phyloP scores from a whole-genome alignment of 2,329 filamentous ascomycete species.

The Fusarium sp. region DNA sequence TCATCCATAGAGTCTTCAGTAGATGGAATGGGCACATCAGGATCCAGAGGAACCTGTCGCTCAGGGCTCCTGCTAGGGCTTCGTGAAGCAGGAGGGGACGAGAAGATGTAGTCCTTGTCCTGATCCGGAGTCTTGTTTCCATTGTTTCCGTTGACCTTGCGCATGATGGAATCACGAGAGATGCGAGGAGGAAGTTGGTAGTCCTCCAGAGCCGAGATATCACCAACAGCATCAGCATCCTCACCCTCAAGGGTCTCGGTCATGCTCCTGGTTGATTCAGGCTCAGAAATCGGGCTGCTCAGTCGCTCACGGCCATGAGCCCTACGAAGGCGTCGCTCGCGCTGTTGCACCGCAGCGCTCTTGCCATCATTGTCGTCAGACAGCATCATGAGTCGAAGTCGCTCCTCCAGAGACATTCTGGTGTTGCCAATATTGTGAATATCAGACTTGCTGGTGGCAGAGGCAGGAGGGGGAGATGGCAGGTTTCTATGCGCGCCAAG shows the following conservation, averaged over 20 bases:
- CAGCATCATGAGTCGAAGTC: constrained; percentile 87
- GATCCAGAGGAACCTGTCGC: constrained; percentile 71
- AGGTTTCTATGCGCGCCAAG: constrained; percentile 71
- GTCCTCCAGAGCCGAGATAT: constrained; percentile 66
- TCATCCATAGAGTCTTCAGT: constrained; percentile 72
- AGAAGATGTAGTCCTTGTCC: constrained; percentile 70
- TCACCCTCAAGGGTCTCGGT: constrained; percentile 60
- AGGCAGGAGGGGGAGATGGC: constrained; percentile 74
- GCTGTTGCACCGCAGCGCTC: constrained; percentile 69
- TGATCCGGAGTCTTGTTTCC: constrained; percentile 62
- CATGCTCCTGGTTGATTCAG: constrained; percentile 46
- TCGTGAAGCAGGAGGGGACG: constrained; percentile 63
- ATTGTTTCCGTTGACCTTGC: constrained; percentile 70
- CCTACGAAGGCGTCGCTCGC: constrained; percentile 73
- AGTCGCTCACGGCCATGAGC: constrained; percentile 61
- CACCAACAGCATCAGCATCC: constrained; percentile 66
- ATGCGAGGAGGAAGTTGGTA: constrained; percentile 78
- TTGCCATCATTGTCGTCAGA: constrained; percentile 69
- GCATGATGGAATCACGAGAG: constrained; percentile 90
- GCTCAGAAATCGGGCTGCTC: constrained; percentile 54
- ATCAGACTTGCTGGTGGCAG: constrained; percentile 74
- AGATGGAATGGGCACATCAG: constrained; percentile 88
- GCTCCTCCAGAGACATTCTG: constrained; percentile 85
- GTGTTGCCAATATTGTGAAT: constrained; percentile 76
- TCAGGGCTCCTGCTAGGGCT: constrained; percentile 58